Percentiles rank a stretch among this genome's conserved stretches.
Conservation (phyloP, 305 asterid species). For the Fraxinus latifolia region DNA sequence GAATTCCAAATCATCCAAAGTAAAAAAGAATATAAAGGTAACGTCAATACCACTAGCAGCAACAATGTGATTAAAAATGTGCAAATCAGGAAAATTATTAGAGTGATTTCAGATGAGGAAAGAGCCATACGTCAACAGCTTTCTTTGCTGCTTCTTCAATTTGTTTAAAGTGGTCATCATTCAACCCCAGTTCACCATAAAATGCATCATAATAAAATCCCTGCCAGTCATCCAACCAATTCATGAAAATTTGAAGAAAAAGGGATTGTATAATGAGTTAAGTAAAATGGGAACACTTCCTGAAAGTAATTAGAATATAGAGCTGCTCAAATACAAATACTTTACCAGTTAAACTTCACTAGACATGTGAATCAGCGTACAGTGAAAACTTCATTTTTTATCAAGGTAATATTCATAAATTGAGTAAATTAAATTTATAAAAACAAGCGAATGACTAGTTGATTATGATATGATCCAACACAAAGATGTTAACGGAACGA, state of each 20-base stretch:
- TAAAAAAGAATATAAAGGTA: not conserved
- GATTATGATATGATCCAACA: not conserved
- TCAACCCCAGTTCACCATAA: slow-evolving; percentile 85
- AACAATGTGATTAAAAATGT: slow-evolving; percentile 6
- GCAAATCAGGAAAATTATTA: slow-evolving; percentile 17
- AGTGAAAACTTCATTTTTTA: not conserved
- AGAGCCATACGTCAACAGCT: slow-evolving; percentile 64
- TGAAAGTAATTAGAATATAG: not conserved
- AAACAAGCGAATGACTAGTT: not conserved
- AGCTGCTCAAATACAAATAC: not conserved
- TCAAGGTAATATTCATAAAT: not conserved
- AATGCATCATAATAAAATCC: slow-evolving; percentile 95
- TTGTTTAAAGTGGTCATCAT: slow-evolving; percentile 77
- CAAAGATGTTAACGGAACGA: not conserved
- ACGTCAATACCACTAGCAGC: slow-evolving; percentile 4
- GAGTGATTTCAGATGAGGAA: slow-evolving; percentile 23
- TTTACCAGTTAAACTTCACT: not conserved
- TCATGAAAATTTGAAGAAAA: not conserved
- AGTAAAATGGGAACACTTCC: not conserved
- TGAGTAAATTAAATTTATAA: not conserved
- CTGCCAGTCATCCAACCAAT: slow-evolving; percentile 36
- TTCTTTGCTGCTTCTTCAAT: slow-evolving; percentile 75
- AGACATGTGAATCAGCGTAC: not conserved
- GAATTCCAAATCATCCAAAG: slow-evolving; percentile 1
- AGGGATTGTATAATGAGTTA: not conserved